These are phyloP conservation scores for Primulina huaijiensis DNA, from an alignment of 257 asterid genomes.

Conservation along the genomic window DNA sequence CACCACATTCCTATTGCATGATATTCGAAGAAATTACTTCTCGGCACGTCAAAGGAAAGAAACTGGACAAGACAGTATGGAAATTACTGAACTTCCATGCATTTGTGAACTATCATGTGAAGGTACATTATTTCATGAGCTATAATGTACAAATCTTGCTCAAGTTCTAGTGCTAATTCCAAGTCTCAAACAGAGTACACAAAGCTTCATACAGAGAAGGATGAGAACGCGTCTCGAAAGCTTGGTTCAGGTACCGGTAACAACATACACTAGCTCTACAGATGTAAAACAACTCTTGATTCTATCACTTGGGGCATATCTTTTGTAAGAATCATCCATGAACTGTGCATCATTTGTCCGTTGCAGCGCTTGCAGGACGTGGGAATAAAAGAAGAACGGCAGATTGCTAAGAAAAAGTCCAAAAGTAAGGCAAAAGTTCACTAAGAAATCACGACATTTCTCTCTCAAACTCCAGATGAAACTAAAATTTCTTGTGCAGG, in stretches of 20 bases:
- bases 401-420: not conserved
- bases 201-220: constrained; percentile 78
- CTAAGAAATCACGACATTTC: constrained; percentile 14
- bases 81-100: constrained; percentile 73
- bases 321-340: constrained; percentile 12
- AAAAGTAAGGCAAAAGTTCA: constrained; percentile 1
- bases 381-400: constrained; percentile 42
- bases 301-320: not conserved
- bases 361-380: constrained; percentile 51
- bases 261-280: constrained; percentile 1
- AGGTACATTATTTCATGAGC: constrained; percentile 40
- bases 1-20: not conserved
- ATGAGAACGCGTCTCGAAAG: constrained; percentile 69
- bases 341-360: constrained; percentile 20
- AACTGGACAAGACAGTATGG: constrained; percentile 87
- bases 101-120: constrained; percentile 74
- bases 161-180: constrained; percentile 5
- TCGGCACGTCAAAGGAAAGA: constrained; percentile 70
- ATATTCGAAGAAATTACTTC: constrained; percentile 54
- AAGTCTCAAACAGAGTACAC: constrained; percentile 55
- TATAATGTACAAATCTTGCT: not conserved
- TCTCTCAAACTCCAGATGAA: not conserved
- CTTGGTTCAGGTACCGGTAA: constrained; percentile 59
- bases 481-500: constrained; percentile 42
- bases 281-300: not conserved